These are phyloP conservation scores for Orychophragmus violaceus DNA, from an alignment of 345 rosid genomes.

Conservation along the genomic window DNA sequence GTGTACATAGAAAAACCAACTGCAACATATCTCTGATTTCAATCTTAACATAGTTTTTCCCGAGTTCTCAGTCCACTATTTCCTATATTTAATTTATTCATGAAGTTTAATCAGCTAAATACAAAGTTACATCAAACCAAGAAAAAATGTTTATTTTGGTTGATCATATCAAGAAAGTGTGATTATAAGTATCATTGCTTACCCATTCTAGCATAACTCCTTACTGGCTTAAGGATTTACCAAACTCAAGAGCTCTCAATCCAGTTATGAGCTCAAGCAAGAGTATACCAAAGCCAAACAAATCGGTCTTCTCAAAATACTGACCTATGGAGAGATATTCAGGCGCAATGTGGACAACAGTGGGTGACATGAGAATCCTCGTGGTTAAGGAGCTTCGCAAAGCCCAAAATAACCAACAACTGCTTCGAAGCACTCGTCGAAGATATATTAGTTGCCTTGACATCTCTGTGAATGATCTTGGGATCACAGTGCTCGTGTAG, in stretches of 20 bases:
- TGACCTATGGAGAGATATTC: slow-evolving; percentile 94
- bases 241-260: slow-evolving; percentile 82
- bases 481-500: slow-evolving; percentile 96
- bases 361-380: slow-evolving; percentile 85
- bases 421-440: slow-evolving; percentile 81
- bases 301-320: slow-evolving; percentile 93
- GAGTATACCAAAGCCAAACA: slow-evolving; percentile 90
- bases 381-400: slow-evolving; percentile 86
- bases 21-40: slow-evolving; percentile 89
- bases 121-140: slow-evolving; percentile 1
- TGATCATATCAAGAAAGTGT: slow-evolving; percentile 13
- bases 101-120: slow-evolving; percentile 64
- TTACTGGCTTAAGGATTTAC: slow-evolving; percentile 69
- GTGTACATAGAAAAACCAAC: slow-evolving; percentile 85
- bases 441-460: slow-evolving; percentile 84
- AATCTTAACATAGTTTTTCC: slow-evolving; percentile 58
- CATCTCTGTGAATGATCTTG: slow-evolving; percentile 88
- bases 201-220: slow-evolving; percentile 98
- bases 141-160: too few relatives aligned
- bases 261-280: slow-evolving; percentile 88
- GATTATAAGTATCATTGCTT: slow-evolving; percentile 20
- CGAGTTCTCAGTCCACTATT: slow-evolving; percentile 68
- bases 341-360: slow-evolving; percentile 92
- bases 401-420: slow-evolving; percentile 95
- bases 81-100: slow-evolving; percentile 71